Evolutionary conservation across 2,329 filamentous ascomycete genomes (phyloP).

Genomic region (Coniella lustricola): DNA sequence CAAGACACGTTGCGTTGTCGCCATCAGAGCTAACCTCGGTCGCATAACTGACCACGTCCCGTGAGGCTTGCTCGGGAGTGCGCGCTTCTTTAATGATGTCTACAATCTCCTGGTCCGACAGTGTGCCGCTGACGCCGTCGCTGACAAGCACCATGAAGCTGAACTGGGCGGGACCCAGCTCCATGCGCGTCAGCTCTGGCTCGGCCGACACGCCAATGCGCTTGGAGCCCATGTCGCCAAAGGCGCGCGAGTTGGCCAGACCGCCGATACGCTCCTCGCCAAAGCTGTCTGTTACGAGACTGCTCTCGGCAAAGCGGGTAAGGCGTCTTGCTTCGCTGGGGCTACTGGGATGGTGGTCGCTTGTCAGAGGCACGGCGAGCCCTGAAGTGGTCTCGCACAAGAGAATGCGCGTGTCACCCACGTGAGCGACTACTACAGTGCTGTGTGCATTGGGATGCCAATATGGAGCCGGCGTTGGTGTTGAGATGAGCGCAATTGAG

Average conservation of each 20-base stretch:
- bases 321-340: conserved; percentile 78
- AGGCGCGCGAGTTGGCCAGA: conserved; percentile 86
- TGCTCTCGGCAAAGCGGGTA: conserved; percentile 64
- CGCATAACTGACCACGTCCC: conserved; percentile 75
- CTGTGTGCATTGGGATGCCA: conserved; percentile 88
- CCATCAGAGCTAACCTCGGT: conserved; percentile 69
- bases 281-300: conserved; percentile 91
- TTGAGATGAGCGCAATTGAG: conserved; percentile 83
- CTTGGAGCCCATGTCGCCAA: conserved; percentile 88
- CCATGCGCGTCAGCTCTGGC: conserved; percentile 74
- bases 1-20: conserved; percentile 63
- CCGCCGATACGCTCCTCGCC: conserved; percentile 94
- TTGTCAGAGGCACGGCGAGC: conserved; percentile 71
- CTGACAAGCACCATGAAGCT: conserved; percentile 82
- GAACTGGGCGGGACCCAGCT: conserved; percentile 77
- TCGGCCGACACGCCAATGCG: conserved; percentile 91
- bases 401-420: conserved; percentile 86
- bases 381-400: conserved; percentile 84
- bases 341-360: conserved; percentile 86
- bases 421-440: conserved; percentile 79
- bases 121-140: conserved; percentile 80
- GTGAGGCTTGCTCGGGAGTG: conserved; percentile 80
- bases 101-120: conserved; percentile 91
- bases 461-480: conserved; percentile 83
- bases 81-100: conserved; percentile 90